These are phyloP conservation scores for Selaginella moellendorffii DNA, from an alignment of 75 land plant genomes.

Conservation along the genomic window DNA sequence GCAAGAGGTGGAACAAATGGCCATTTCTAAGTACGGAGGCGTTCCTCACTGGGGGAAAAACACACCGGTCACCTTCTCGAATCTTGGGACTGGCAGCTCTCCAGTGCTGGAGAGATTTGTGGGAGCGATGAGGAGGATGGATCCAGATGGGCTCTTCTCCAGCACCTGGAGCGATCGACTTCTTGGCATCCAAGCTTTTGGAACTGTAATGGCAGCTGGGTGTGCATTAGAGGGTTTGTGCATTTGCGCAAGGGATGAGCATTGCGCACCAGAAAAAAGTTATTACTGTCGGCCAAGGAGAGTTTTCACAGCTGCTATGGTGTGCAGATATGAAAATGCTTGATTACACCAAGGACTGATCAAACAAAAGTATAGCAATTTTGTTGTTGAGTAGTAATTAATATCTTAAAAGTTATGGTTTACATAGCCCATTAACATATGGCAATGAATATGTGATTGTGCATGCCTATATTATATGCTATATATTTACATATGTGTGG, in stretches of 20 bases:
- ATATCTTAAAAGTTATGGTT: no score
- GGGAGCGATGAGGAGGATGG: background rate
- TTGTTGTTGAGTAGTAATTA: no score
- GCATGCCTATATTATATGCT: no score
- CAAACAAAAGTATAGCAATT: no score
- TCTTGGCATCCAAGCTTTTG: background rate
- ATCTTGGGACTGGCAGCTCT: background rate
- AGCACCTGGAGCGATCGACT: background rate
- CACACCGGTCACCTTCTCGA: background rate
- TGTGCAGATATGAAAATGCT: background rate
- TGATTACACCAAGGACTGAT: no score
- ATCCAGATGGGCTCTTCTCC: background rate
- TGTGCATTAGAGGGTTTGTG: conserved; percentile 2
- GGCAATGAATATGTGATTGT: no score
- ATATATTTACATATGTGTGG: no score
- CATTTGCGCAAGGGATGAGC: background rate
- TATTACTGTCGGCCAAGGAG: background rate
- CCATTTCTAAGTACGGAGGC: background rate
- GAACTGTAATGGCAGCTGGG: background rate
- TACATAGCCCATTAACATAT: no score
- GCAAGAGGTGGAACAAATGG: conserved; percentile 2
- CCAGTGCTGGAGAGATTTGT: no score
- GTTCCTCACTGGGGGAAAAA: conserved; percentile 2
- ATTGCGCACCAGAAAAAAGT: conserved; percentile 6
- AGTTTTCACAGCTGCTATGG: background rate